Conservation (phyloP, 2,329 filamentous ascomycete genomes). For the Xylaria sp. region DNA sequence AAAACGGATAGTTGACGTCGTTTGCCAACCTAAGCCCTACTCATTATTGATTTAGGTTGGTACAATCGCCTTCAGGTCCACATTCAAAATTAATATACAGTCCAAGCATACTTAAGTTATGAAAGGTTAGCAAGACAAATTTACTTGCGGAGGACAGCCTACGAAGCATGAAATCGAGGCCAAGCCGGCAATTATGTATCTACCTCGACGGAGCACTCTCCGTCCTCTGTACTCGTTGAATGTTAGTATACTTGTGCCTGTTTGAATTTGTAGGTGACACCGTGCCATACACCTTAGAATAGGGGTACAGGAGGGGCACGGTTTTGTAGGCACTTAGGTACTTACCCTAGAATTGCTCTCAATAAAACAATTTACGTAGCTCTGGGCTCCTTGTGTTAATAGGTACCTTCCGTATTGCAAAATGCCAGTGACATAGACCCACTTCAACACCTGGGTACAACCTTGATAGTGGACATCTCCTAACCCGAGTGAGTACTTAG, state of each 20-base stretch:
- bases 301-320: conserved; percentile 19
- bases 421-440: conserved; percentile 1
- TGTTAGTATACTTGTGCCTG: not conserved
- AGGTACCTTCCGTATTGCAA: not conserved
- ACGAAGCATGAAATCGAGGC: not conserved
- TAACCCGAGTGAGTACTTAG: not conserved
- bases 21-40: not conserved
- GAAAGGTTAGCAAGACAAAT: not conserved
- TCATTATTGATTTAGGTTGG: not conserved
- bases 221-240: not conserved
- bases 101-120: not conserved
- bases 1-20: not conserved
- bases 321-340: conserved; percentile 15
- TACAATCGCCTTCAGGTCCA: not conserved
- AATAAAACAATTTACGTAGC: not conserved
- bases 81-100: not conserved
- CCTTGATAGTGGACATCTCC: not conserved
- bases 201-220: not conserved
- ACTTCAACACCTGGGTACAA: not conserved
- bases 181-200: not conserved
- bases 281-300: conserved; percentile 17
- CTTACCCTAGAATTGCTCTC: conserved; percentile 2
- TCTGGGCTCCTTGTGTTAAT: not conserved
- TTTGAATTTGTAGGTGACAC: conserved; percentile 17
- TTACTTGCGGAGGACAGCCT: not conserved